A percentile compares a stretch with the other conserved stretches of the same genome.
Conservation (phyloP, 768 basidiomycete genomes). For the Sarcomyxa edulis region DNA sequence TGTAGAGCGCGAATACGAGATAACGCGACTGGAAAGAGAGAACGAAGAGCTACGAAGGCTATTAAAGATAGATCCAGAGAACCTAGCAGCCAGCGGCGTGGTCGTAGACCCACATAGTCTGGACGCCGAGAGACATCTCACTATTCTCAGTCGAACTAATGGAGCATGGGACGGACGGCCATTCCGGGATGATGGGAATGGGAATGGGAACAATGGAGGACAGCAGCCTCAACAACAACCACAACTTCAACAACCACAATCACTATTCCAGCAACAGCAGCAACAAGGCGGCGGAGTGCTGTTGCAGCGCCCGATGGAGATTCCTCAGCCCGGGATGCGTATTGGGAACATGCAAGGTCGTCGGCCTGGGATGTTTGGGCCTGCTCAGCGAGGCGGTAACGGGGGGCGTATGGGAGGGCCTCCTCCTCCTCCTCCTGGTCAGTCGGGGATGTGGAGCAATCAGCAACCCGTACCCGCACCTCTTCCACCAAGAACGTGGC, state of each 20-base stretch:
- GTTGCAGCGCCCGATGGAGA: conserved; percentile 44
- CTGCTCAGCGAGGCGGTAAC: conserved; percentile 23
- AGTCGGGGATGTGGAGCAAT: conserved; percentile 32
- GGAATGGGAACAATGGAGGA: conserved; percentile 22
- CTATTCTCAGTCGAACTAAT: conserved; percentile 24
- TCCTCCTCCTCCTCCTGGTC: conserved; percentile 27
- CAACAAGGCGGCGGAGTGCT: conserved; percentile 22
- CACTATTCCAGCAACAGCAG: too few species aligned
- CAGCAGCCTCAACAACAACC: conserved; percentile 21
- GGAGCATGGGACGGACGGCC: too few species aligned
- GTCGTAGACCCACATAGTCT: conserved; percentile 42
- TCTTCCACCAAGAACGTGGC: conserved; percentile 39
- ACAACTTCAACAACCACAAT: conserved; percentile 10
- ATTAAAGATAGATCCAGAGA: conserved; percentile 66
- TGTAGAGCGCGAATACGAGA: conserved; percentile 82
- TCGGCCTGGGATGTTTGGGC: conserved; percentile 59
- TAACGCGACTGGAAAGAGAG: conserved; percentile 74
- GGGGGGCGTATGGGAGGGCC: conserved; percentile 22
- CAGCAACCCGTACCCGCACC: conserved; percentile 35
- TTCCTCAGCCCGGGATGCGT: conserved; percentile 47
- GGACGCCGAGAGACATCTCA: conserved; percentile 33
- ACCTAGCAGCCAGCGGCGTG: conserved; percentile 48
- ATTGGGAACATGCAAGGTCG: conserved; percentile 47
- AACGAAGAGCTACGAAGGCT: conserved; percentile 73
- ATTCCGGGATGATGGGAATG: conserved; percentile 11